These are phyloP conservation scores for Fusarium zealandicum DNA, from an alignment of 2,329 filamentous ascomycete species.

Conservation along the genomic window DNA sequence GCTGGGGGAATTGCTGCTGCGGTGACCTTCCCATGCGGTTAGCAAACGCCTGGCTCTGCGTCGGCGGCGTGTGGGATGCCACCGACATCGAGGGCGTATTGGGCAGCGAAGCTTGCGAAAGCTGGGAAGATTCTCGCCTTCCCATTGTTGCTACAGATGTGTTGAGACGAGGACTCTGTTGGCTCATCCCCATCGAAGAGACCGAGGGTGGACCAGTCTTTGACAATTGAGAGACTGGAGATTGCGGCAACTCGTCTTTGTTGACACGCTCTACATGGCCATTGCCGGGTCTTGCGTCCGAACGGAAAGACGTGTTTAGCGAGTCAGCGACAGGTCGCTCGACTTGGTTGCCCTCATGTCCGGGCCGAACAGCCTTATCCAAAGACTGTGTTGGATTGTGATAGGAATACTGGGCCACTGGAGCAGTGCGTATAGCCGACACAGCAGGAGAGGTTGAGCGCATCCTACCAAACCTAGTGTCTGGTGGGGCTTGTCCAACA, in stretches of 20 bases:
- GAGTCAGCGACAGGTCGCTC: constrained; percentile 28
- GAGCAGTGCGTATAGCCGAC: constrained; percentile 23
- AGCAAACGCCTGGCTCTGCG: constrained; percentile 22
- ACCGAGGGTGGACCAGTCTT: constrained; percentile 36
- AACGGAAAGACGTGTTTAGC: constrained; percentile 23
- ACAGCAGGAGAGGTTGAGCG: constrained; percentile 27
- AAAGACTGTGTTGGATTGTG: constrained; percentile 34
- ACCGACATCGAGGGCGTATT: constrained; percentile 22
- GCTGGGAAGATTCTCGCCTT: constrained; percentile 25
- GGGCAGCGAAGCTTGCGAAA: constrained; percentile 7
- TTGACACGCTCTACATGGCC: constrained; percentile 10
- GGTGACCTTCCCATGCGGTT: constrained; percentile 20
- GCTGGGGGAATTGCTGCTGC: constrained; percentile 26
- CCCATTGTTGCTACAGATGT: constrained; percentile 16
- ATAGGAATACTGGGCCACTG: constrained; percentile 20
- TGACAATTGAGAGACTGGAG: constrained; percentile 37
- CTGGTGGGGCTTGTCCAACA: constrained; percentile 7
- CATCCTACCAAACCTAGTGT: constrained; percentile 17
- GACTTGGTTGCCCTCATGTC: constrained; percentile 11
- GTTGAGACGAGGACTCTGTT: constrained; percentile 36
- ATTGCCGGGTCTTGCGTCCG: constrained; percentile 16
- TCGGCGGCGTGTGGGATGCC: constrained; percentile 23
- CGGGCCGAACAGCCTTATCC: constrained; percentile 25
- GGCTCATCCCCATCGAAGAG: constrained; percentile 32
- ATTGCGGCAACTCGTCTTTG: constrained; percentile 31